These are phyloP conservation scores for Fraxinus pennsylvanica DNA, from an alignment of 257 asterid species.

Conservation along the genomic window DNA sequence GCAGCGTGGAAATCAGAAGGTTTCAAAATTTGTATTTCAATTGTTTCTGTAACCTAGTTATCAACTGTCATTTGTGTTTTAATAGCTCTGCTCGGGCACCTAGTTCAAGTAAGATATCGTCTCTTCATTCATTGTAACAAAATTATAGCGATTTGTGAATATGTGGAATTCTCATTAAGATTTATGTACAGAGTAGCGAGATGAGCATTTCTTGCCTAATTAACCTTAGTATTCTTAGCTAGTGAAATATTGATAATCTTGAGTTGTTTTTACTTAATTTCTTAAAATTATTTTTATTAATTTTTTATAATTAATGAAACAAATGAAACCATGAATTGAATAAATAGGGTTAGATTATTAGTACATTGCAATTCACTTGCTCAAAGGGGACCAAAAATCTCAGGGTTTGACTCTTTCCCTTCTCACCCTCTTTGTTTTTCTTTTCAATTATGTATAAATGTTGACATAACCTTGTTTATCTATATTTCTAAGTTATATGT, in stretches of 20 bases:
- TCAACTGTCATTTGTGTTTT: no score
- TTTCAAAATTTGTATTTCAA: no score
- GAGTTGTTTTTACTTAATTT: not conserved
- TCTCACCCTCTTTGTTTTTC: not conserved
- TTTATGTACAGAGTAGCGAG: no score
- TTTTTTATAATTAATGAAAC: not conserved
- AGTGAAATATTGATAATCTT: not conserved
- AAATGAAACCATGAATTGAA: not conserved
- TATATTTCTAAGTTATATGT: not conserved
- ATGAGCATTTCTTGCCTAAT: no score
- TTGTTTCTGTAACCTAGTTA: no score
- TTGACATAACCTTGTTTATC: not conserved
- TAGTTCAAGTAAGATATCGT: constrained; percentile 46
- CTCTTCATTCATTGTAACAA: not conserved
- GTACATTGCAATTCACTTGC: constrained; percentile 68
- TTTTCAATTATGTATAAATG: no score
- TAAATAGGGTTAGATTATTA: constrained; percentile 66
- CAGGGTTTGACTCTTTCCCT: constrained; percentile 51
- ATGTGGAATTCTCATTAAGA: no score
- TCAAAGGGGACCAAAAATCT: constrained; percentile 65
- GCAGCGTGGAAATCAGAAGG: no score
- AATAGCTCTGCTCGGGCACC: no score
- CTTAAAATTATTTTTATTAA: no score
- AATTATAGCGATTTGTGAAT: no score
- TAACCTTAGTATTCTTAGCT: no score